Base-by-base conservation (phyloP, 2,329 filamentous ascomycete genomes). In the Fusarium paranaense region DNA sequence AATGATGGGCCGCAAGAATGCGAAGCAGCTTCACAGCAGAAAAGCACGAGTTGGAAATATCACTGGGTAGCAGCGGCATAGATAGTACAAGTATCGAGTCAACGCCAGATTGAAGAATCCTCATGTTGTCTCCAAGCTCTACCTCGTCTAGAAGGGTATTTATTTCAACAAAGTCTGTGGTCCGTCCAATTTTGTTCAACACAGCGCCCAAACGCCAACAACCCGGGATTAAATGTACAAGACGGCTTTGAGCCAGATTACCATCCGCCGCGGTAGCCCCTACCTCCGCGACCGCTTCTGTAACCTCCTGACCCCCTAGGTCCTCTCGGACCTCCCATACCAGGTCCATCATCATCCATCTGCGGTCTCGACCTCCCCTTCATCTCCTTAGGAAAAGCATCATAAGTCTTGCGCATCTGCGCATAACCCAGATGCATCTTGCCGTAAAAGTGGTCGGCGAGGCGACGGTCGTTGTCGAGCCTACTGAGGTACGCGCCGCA, bases 351-450 rank as follows among this genome's bases (percentile, higher is more conserved):
- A 11, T 84, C 87, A 64, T 89, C 86, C 76, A 90, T 87, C 22
- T 86, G 85, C 20, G 90, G 91, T 45, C 90, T 89, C 57, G 88
- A 87, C 32, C 94, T 87, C 2, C 92, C 92, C 80, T 95, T 94
- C 83, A 98, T 88, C 81, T 98, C 95, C 83, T 95, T 95, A 61
- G 93, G 93, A 72, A 99, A 91, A n/a, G 90, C 86, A 65, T 98
- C 95, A 79, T 91, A 95, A 4, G 95, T 97, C 87, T 97, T 97
- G 78, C 97, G 91, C 97, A 99, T 99, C 85, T 98, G 94, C 18
- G 97, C 97, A 82, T 98, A 99, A 0, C 97, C 97, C 66, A 99
- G 86, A 81, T 99, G 97, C 97, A 99, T 99, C 87, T 99, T 99
- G 25, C 97, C 97, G 83, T 98, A 98, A 82, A 99, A 99, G 83